These are phyloP conservation scores for Trichaptum fuscoviolaceum DNA, from an alignment of 768 basidiomycete species.

Conservation along the genomic window DNA sequence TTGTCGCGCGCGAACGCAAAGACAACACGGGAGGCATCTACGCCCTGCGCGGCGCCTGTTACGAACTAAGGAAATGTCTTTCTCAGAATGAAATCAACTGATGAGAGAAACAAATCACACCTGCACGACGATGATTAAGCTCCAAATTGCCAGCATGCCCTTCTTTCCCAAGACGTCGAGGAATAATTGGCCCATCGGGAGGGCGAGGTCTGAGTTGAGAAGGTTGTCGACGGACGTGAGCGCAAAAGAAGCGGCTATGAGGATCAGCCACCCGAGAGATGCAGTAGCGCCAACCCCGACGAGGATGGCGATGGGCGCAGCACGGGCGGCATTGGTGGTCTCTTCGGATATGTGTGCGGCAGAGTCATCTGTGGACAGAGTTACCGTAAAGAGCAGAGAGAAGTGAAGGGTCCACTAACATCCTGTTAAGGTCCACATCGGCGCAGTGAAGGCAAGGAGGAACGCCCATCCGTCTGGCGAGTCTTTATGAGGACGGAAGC, in stretches of 20 bases:
- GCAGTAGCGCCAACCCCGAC: slow-evolving; percentile 57
- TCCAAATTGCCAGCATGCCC: slow-evolving; percentile 72
- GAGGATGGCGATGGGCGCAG: slow-evolving; percentile 66
- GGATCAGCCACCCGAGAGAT: slow-evolving; percentile 57
- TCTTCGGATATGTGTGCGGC: slow-evolving; percentile 76
- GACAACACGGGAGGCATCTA: slow-evolving; percentile 70
- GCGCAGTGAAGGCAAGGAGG: slow-evolving; percentile 63
- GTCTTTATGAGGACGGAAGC: slow-evolving; percentile 5
- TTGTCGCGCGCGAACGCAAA: slow-evolving; percentile 74
- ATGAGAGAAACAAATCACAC: slow-evolving; percentile 19
- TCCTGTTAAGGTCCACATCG: slow-evolving; percentile 78
- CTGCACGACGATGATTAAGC: slow-evolving; percentile 61
- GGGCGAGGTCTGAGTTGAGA: slow-evolving; percentile 43
- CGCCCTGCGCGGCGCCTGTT: slow-evolving; percentile 68
- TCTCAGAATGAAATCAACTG: slow-evolving; percentile 20
- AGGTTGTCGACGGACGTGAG: slow-evolving; percentile 49
- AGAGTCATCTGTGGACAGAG: slow-evolving; percentile 52
- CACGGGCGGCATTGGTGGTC: slow-evolving; percentile 54
- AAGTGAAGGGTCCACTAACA: slow-evolving; percentile 37
- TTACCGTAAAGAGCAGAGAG: background rate
- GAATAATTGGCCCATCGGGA: slow-evolving; percentile 72
- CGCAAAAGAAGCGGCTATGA: slow-evolving; percentile 63
- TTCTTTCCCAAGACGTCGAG: slow-evolving; percentile 57
- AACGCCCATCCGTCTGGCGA: slow-evolving; percentile 68
- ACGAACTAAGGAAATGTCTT: slow-evolving; percentile 41